Base-by-base conservation (phyloP, 1,284 basidiomycete species). In the Naganishia liquefaciens region DNA sequence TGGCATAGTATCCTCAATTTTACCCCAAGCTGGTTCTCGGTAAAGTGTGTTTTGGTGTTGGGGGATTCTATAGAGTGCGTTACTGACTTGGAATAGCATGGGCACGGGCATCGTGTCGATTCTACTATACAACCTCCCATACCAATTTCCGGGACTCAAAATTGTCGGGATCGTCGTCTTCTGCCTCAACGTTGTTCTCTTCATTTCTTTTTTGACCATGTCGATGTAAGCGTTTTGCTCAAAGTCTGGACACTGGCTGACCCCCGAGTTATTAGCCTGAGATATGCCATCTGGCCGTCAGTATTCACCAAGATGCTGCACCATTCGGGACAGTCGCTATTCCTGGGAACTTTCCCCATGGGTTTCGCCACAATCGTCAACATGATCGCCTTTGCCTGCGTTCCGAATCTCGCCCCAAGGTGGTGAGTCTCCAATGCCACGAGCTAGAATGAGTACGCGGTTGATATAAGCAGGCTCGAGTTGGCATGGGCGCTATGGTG, bases 401-500 rank as follows among this genome's bases (percentile, higher is more conserved):
- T 55, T 75, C 78, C 63, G 6, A 54, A 0, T 73, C 28, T 57
- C 5, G 33, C 55, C 6, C 54, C 54, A 30, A 40, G 39, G 43
- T 47, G 49, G 63, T 64, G 30, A 10, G 63, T 58, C 10, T 33
- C 28, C 44, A n/a, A n/a, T 39, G 15, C 21, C 15, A 37, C 1
- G 4, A 47, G 15, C 43, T 5, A 28, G 13, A 11, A 10, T 25
- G n/a, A 21, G 9, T 2, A 11, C 3, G 25, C 43, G 9, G 21
- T 11, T 23, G 33, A 46, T 43, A 19, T 9, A 27, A 10, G 42
- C 30, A 51, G 58, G 58, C 25, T 61, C n/a, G 49, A 49, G 62
- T 77, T 84, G 40, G 77, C 88, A 21, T 88, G 88, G 84, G 83
- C 73, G 0, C 72, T 89, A 11, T 91, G 90, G 89, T 91, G 88